These are phyloP conservation scores for Kluyveromyces lactis DNA, from an alignment of 805 yeast genomes.

Conservation along the genomic window DNA sequence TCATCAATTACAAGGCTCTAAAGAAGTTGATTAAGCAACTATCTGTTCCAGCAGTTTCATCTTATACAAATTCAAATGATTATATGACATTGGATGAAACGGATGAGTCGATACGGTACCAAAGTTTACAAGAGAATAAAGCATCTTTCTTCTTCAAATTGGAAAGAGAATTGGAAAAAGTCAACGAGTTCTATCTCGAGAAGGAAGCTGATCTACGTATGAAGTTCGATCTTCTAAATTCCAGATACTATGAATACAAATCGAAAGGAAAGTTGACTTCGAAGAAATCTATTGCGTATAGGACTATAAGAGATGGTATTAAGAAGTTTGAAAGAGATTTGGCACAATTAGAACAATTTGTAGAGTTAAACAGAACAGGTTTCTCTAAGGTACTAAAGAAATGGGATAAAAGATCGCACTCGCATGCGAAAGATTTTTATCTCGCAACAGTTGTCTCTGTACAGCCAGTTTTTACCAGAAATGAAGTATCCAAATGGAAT, in stretches of 20 bases:
- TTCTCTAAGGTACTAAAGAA: conserved; percentile 91
- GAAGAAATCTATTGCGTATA: conserved; percentile 66
- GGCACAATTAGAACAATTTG: conserved; percentile 83
- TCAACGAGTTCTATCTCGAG: conserved; percentile 82
- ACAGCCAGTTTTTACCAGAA: conserved; percentile 92
- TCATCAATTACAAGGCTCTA: conserved; percentile 89
- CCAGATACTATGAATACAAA: conserved; percentile 51
- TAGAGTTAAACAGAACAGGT: conserved; percentile 91
- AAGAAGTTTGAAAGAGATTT: conserved; percentile 84
- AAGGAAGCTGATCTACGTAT: conserved; percentile 83
- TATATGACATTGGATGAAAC: conserved; percentile 29
- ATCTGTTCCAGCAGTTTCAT: conserved; percentile 35
- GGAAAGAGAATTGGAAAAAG: conserved; percentile 93
- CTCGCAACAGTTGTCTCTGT: conserved; percentile 88
- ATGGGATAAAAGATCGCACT: conserved; percentile 96
- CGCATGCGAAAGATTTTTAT: conserved; percentile 88
- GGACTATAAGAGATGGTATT: conserved; percentile 80
- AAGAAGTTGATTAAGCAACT: conserved; percentile 84
- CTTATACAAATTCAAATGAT: conserved; percentile 20
- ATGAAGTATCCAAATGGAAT: conserved; percentile 74
- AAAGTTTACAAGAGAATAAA: conserved; percentile 74
- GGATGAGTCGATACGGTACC: conserved; percentile 34
- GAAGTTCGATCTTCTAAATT: conserved; percentile 65
- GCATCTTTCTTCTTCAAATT: conserved; percentile 80
- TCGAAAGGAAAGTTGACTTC: conserved; percentile 39